A percentile compares a stretch with the other conserved stretches of the same genome.
These are phyloP conservation scores for Xanthoconium purpureum DNA, from an alignment of 768 basidiomycete genomes.

Conservation along the genomic window DNA sequence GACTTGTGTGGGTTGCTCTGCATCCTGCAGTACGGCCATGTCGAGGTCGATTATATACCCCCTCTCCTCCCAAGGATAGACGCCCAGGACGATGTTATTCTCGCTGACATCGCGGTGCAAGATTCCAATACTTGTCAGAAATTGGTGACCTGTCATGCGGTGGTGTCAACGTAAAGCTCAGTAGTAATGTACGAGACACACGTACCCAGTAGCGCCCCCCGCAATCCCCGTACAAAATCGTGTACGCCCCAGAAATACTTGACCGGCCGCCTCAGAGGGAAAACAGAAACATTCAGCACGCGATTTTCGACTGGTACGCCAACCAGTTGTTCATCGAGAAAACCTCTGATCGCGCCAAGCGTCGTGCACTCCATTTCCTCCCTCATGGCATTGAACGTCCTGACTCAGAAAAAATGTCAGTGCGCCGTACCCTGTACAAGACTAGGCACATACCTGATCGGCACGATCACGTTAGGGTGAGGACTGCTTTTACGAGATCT, in stretches of 20 bases:
- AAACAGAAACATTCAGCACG: neutral
- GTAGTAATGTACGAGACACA: neutral
- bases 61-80: neutral
- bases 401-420: neutral
- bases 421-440: neutral
- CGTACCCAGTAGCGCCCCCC: neutral
- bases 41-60: slow-evolving; percentile 36
- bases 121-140: neutral
- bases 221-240: neutral
- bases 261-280: neutral
- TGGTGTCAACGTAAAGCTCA: no score
- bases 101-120: neutral
- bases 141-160: neutral
- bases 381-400: neutral
- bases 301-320: neutral
- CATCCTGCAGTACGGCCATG: slow-evolving; percentile 4
- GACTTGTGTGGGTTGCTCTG: neutral
- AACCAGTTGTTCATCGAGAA: neutral
- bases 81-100: neutral
- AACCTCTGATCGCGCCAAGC: neutral
- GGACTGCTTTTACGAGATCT: neutral
- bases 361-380: neutral
- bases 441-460: neutral
- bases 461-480: slow-evolving; percentile 2
- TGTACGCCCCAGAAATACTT: neutral